Percentiles rank a stretch among this genome's conserved stretches.
Evolutionary conservation across 495 filamentous ascomycete genomes (phyloP).

Genomic region (Margaritispora aquatica): DNA sequence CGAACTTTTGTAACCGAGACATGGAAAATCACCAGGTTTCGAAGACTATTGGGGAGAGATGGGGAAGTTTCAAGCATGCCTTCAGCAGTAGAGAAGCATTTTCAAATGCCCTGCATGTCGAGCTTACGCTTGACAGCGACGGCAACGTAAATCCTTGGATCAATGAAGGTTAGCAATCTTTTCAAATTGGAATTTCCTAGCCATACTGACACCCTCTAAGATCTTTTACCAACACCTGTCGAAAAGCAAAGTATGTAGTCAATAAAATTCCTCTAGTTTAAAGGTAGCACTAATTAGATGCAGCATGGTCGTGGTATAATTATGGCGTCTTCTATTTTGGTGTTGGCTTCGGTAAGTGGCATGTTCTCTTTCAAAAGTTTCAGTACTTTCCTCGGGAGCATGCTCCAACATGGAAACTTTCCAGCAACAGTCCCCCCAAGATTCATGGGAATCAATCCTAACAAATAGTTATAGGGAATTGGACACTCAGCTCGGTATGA

Average conservation of each 20-base stretch:
- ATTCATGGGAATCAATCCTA: background rate
- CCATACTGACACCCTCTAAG: background rate
- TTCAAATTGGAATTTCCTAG: background rate
- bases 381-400: background rate
- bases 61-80: background rate
- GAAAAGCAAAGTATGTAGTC: background rate
- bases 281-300: no score
- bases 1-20: background rate
- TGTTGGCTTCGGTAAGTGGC: background rate
- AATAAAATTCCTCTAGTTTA: no score
- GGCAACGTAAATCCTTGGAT: background rate
- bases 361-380: background rate
- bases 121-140: background rate
- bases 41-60: background rate
- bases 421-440: background rate
- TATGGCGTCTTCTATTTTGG: background rate
- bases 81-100: background rate
- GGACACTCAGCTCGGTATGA: background rate
- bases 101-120: background rate
- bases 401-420: no score
- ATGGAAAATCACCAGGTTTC: background rate
- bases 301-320: background rate
- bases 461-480: background rate
- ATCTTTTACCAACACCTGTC: background rate
- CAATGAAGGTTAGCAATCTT: background rate